Evolutionary conservation across 345 rosid species (phyloP).

Genomic region (Excoecaria agallocha): DNA sequence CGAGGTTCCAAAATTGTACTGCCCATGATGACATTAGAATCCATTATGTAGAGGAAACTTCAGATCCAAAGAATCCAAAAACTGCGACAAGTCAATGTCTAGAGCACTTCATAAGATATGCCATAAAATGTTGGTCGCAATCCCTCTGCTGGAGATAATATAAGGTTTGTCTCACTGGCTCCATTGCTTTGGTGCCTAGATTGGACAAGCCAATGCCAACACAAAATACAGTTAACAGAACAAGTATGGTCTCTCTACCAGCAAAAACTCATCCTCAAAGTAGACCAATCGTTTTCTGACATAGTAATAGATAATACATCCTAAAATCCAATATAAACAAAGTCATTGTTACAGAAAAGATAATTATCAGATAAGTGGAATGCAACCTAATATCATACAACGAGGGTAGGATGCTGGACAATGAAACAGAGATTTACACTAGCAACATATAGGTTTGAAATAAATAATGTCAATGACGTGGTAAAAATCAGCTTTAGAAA

Average conservation of each 20-base stretch:
- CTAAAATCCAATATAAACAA: neutral
- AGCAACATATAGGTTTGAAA: neutral
- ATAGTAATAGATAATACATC: neutral
- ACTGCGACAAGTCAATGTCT: slow-evolving; percentile 2
- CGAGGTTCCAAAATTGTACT: slow-evolving; percentile 36
- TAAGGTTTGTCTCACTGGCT: neutral
- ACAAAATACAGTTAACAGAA: neutral
- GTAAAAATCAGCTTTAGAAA: neutral
- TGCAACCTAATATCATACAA: neutral
- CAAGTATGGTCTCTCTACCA: neutral
- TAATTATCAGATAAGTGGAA: neutral
- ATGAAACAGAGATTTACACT: neutral
- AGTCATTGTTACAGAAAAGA: neutral
- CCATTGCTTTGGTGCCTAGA: slow-evolving; percentile 18
- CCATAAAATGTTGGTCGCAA: slow-evolving; percentile 9
- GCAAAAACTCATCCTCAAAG: neutral
- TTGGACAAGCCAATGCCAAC: neutral
- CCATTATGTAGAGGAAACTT: slow-evolving; percentile 29
- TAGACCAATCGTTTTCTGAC: neutral
- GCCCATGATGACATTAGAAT: slow-evolving; percentile 31
- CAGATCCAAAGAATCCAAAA: slow-evolving; percentile 13
- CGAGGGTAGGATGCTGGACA: neutral
- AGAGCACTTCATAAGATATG: slow-evolving; percentile 1
- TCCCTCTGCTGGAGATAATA: neutral
- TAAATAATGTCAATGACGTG: neutral